Percentiles rank a stretch among this genome's conserved stretches.
phyloP scores from a whole-genome alignment of 2,329 filamentous ascomycete genomes.

The Sporothrix schenckii region DNA sequence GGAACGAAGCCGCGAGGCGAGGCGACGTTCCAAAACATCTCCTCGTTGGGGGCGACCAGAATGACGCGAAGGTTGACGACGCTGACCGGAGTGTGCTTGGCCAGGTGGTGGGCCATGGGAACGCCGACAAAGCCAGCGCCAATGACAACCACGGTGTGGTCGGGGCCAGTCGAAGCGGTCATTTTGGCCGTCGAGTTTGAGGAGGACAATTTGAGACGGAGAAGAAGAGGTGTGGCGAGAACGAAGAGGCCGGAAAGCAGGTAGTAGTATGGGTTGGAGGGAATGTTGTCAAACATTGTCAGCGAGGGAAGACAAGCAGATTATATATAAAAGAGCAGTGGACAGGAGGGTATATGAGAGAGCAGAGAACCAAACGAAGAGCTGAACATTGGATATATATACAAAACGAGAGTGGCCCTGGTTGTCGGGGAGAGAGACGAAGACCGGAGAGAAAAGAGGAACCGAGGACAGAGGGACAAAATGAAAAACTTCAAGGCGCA shows the following conservation, averaged over 20 bases:
- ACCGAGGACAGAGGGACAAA: neutral
- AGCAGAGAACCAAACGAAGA: neutral
- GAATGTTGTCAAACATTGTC: constrained; percentile 15
- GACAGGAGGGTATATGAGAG: neutral
- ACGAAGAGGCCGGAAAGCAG: constrained; percentile 29
- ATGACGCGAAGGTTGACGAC: constrained; percentile 44
- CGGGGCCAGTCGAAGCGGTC: constrained; percentile 31
- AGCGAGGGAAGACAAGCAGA: neutral
- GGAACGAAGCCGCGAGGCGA: constrained; percentile 40
- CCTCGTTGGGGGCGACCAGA: constrained; percentile 39
- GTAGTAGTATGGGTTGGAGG: constrained; percentile 28
- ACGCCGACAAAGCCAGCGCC: constrained; percentile 54
- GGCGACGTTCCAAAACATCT: constrained; percentile 39
- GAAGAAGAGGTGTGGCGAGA: constrained; percentile 28
- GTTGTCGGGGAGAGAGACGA: neutral
- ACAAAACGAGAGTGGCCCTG: neutral
- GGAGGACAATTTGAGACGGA: neutral
- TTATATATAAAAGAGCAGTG: neutral
- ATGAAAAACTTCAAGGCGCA: neutral
- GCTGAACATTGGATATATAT: neutral
- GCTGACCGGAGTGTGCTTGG: constrained; percentile 49
- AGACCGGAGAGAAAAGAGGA: neutral
- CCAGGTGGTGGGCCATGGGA: constrained; percentile 55
- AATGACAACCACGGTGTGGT: constrained; percentile 51
- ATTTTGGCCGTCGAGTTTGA: neutral